Base-by-base conservation (phyloP, 257 asterid species). In the Fraxinus excelsior region DNA sequence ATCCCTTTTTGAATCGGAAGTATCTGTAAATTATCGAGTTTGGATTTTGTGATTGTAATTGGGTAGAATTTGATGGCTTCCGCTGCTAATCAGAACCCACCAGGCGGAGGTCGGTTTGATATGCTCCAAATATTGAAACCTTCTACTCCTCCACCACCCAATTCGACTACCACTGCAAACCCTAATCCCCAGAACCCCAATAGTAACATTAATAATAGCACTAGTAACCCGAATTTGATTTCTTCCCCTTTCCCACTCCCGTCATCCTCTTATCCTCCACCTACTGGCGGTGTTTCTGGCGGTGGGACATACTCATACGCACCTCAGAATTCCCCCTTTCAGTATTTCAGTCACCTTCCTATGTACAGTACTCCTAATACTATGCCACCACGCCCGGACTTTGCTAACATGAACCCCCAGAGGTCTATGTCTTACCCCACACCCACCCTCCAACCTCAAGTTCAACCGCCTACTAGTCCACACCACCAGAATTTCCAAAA, bases 251-350 rank as follows among this genome's bases (percentile, higher is more conserved):
- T 37, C 79, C 78, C 85, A 5, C 84, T 80, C 9, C 91, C 91
- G 0, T 79, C 87, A 23, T 86, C 91, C 23, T 85, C 93, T 21
- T 85, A 85, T 60, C 93, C 91, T 7, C 91, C 88, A 1, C 93
- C 91, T 3, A 73, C 84, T 19, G 83, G 77, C 31, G 77, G 75
- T 31, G 53, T 78, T 1, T 56, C 72, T 37, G 31, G 84, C 75
- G 81, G 82, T 49, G 87, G 83, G 53, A 75, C 85, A 2, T 88
- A 75, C 73, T 76, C 88, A 0, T 86, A 79, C 78, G 76, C 84
- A 9, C 85, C 83, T 32, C 92, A 80, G 38, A 32, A 84, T 38
- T 67, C 86, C 31, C 83, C 85, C 21, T 84, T 76, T 51, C 86
- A 69, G 73, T 84, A 75, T n/a, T 85, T 53, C 83, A 49, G 11